These are phyloP conservation scores for Arachis monticola DNA, from an alignment of 331 rosid genomes.

Conservation along the genomic window DNA sequence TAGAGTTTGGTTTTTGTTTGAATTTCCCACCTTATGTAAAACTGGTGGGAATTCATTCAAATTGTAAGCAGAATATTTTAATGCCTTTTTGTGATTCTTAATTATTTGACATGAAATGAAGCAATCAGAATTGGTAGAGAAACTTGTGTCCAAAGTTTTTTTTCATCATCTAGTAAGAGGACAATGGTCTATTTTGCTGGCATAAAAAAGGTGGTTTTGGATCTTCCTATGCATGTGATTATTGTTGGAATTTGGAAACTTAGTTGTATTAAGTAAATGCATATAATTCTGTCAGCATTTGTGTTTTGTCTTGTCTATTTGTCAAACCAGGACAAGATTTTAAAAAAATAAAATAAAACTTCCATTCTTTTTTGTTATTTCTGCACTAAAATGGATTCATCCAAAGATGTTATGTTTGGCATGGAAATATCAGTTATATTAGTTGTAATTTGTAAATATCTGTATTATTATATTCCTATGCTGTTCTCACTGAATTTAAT, in stretches of 20 bases:
- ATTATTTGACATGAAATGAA: conserved; percentile 46
- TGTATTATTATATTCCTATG: neutral
- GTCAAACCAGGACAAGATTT: neutral
- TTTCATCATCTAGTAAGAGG: conserved; percentile 14
- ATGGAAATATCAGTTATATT: neutral
- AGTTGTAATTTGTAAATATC: neutral
- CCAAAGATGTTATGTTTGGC: neutral
- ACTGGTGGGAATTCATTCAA: conserved; percentile 36
- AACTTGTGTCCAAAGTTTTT: too few species aligned
- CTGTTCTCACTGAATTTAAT: neutral
- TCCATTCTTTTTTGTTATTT: neutral
- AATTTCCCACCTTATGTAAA: conserved; percentile 31
- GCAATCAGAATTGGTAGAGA: conserved; percentile 6
- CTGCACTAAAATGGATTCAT: conserved; percentile 19
- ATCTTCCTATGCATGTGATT: conserved; percentile 1
- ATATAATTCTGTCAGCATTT: conserved; percentile 23
- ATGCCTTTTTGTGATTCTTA: conserved; percentile 34
- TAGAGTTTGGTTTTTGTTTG: conserved; percentile 36
- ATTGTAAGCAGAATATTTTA: conserved; percentile 33
- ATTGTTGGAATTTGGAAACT: conserved; percentile 1
- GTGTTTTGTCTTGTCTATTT: conserved; percentile 18
- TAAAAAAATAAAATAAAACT: too few species aligned
- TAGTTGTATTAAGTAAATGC: conserved; percentile 2
- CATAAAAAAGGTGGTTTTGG: conserved; percentile 5
- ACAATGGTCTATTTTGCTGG: conserved; percentile 3